Evolutionary conservation across 345 rosid species (phyloP).

Genomic region (Populus simonii): DNA sequence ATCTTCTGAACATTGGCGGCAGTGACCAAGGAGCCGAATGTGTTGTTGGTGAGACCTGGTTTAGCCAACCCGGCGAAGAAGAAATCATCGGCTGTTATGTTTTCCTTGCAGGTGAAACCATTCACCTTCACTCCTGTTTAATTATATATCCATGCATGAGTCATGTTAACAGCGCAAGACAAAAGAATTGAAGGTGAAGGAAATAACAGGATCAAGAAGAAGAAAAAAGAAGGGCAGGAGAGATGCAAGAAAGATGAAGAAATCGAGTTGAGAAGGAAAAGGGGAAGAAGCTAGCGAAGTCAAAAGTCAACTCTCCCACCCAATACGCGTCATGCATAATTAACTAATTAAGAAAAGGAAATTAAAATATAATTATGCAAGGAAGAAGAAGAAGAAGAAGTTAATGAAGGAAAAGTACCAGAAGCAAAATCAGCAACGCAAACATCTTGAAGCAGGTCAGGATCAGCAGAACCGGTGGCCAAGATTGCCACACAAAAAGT

Average conservation of each 20-base stretch:
- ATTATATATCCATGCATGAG: neutral
- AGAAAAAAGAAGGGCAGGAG: neutral
- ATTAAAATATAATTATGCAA: neutral
- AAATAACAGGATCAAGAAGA: too few species aligned
- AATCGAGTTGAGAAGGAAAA: neutral
- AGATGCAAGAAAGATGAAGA: neutral
- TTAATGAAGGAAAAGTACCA: conserved; percentile 21
- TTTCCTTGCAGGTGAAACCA: conserved; percentile 23
- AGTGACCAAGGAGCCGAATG: conserved; percentile 13
- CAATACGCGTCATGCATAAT: neutral
- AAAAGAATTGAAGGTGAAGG: neutral
- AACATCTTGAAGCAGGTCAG: conserved; percentile 72
- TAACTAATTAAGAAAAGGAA: neutral
- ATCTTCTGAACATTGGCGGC: conserved; percentile 18
- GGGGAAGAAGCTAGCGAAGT: neutral
- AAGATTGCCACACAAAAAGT: conserved; percentile 28
- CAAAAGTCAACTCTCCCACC: neutral
- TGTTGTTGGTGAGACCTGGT: conserved; percentile 21
- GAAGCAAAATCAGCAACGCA: conserved; percentile 76
- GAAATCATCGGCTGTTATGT: conserved; percentile 19
- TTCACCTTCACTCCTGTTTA: conserved; percentile 20
- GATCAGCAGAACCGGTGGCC: conserved; percentile 45
- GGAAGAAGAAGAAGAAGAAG: too few species aligned
- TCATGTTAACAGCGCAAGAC: neutral
- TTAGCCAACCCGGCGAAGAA: conserved; percentile 11